Conservation (phyloP, 2,329 filamentous ascomycete genomes). For the Elsinoe perseae region DNA sequence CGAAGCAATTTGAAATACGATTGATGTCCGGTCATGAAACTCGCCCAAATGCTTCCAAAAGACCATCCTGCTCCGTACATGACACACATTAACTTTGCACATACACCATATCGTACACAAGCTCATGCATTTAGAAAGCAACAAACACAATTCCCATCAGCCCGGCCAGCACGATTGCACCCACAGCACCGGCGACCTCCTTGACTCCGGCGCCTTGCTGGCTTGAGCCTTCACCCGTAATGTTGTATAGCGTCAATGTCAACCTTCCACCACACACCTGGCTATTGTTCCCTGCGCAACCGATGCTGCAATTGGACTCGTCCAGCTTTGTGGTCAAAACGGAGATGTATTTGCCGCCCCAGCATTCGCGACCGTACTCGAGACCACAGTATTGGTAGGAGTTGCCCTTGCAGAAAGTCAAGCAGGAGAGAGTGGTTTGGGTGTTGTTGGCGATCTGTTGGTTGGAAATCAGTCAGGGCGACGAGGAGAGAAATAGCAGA, state of each 20-base stretch:
- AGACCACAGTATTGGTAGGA: constrained; percentile 44
- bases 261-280: constrained; percentile 50
- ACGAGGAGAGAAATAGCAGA: background rate
- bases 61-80: background rate
- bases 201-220: constrained; percentile 3
- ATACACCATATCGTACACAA: background rate
- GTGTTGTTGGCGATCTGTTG: constrained; percentile 32
- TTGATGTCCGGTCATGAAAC: background rate
- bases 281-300: constrained; percentile 47
- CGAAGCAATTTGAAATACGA: background rate
- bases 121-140: background rate
- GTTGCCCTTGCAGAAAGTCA: constrained; percentile 43
- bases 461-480: background rate
- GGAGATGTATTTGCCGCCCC: constrained; percentile 48
- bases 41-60: background rate
- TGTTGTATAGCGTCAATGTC: constrained; percentile 27
- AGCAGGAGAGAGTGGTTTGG: constrained; percentile 48
- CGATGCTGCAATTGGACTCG: constrained; percentile 44
- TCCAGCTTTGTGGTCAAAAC: constrained; percentile 40
- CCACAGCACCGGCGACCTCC: constrained; percentile 11
- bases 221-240: constrained; percentile 19
- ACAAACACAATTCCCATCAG: constrained; percentile 4
- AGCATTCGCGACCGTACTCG: constrained; percentile 54
- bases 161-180: constrained; percentile 12
- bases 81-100: background rate